phyloP scores from a whole-genome alignment of 352 stramenopile species.

The Globisporangium barbulae region DNA sequence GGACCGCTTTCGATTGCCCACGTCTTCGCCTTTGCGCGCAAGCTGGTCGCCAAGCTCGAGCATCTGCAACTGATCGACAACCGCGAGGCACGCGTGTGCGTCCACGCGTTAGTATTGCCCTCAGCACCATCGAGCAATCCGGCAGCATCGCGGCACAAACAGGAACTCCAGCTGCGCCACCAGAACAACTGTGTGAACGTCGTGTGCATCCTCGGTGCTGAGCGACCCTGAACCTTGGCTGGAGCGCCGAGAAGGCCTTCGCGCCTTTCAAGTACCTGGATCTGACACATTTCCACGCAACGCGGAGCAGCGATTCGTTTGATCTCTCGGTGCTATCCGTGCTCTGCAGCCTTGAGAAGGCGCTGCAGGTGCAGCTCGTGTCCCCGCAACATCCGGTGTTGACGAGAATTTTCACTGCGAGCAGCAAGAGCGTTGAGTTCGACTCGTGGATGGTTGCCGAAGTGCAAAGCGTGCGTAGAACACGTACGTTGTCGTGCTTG shows the following conservation, averaged over 20 bases:
- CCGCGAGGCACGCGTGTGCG: conserved; percentile 66
- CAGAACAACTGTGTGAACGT: conserved; percentile 85
- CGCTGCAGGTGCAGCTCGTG: conserved; percentile 81
- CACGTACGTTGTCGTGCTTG: conserved; percentile 56
- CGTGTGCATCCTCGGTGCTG: conserved; percentile 89
- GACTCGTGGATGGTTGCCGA: conserved; percentile 99
- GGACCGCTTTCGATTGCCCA: conserved; percentile 93
- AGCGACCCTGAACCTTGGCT: conserved; percentile 33
- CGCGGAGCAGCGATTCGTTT: conserved; percentile 20
- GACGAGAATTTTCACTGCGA: conserved; percentile 20
- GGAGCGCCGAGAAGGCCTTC: conserved; percentile 67
- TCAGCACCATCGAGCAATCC: conserved; percentile 7
- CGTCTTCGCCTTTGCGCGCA: conserved; percentile 82
- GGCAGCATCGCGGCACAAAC: conserved; percentile 12
- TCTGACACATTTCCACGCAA: conserved; percentile 33
- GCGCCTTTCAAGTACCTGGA: conserved; percentile 34
- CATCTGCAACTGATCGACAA: conserved; percentile 10
- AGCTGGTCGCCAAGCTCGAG: conserved; percentile 67
- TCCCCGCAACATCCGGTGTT: conserved; percentile 38
- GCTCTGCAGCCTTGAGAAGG: conserved; percentile 24
- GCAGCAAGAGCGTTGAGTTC: conserved; percentile 89
- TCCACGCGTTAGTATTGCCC: conserved; percentile 13
- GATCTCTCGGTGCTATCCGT: conserved; percentile 27
- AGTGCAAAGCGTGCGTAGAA: conserved; percentile 98
- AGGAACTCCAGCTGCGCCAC: neutral